A percentile compares a stretch with the other conserved stretches of the same genome.
Evolutionary conservation across 805 yeast genomes (phyloP).

Genomic region (Starmerella scarabaei): DNA sequence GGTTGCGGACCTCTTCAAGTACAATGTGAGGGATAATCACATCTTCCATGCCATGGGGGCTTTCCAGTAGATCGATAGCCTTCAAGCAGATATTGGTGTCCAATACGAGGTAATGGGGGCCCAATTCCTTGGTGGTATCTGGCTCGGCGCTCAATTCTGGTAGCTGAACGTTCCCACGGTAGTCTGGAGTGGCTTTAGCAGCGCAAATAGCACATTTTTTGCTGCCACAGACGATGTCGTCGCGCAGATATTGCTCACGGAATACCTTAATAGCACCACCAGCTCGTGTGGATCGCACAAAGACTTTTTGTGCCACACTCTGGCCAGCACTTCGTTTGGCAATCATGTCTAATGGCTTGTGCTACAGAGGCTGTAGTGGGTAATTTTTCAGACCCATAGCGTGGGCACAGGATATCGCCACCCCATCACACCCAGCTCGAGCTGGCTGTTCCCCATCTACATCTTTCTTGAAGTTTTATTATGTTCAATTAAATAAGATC

Average conservation of each 20-base stretch:
- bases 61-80: constrained; percentile 83
- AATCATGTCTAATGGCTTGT: constrained; percentile 6
- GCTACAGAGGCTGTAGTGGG: not conserved
- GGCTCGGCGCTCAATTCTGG: constrained; percentile 42
- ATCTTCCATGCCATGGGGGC: constrained; percentile 61
- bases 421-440: too few relatives aligned
- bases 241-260: constrained; percentile 84
- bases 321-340: constrained; percentile 19
- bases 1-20: constrained; percentile 79
- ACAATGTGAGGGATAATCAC: constrained; percentile 93
- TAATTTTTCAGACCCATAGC: not conserved
- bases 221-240: constrained; percentile 86
- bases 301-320: constrained; percentile 46
- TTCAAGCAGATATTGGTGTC: constrained; percentile 82
- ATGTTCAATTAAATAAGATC: too few relatives aligned
- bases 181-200: constrained; percentile 34
- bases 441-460: too few relatives aligned
- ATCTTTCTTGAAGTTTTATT: too few relatives aligned
- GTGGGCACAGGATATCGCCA: too few relatives aligned
- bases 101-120: constrained; percentile 67
- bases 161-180: constrained; percentile 51
- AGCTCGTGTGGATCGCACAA: constrained; percentile 67
- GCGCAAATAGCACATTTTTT: constrained; percentile 54
- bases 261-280: constrained; percentile 87
- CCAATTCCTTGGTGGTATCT: constrained; percentile 33